Evolutionary conservation across 2,329 filamentous ascomycete species (phyloP).

Genomic region (Aureobasidium sp.): DNA sequence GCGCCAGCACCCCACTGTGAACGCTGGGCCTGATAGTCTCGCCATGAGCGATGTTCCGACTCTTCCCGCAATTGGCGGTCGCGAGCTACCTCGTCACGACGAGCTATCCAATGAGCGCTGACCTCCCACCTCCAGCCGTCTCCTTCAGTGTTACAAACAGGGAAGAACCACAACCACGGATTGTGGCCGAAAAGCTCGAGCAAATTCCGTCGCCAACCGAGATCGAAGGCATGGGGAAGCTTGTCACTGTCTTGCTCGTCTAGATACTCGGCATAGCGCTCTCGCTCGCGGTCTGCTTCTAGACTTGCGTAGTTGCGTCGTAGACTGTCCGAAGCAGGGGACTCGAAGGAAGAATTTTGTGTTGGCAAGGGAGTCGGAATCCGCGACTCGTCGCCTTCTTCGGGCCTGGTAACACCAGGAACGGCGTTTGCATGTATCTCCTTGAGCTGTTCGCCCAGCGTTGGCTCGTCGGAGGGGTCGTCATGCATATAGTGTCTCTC

Average conservation of each 20-base stretch:
- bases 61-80: constrained; percentile 37
- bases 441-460: constrained; percentile 61
- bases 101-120: constrained; percentile 67
- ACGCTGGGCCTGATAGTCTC: constrained; percentile 6
- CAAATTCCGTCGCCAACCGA: constrained; percentile 75
- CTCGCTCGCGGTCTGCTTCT: constrained; percentile 55
- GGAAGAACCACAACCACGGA: constrained; percentile 66
- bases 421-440: constrained; percentile 76
- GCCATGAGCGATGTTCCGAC: constrained; percentile 8
- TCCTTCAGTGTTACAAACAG: constrained; percentile 75
- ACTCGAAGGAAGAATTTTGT: constrained; percentile 21
- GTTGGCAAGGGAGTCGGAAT: constrained; percentile 20
- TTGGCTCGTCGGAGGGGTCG: constrained; percentile 14
- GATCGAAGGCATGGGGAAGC: constrained; percentile 87
- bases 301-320: constrained; percentile 42
- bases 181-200: constrained; percentile 70
- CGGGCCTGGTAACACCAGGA: constrained; percentile 68
- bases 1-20: neutral
- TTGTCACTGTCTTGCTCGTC: constrained; percentile 83
- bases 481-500: constrained; percentile 5
- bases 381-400: constrained; percentile 60
- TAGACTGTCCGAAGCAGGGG: constrained; percentile 37
- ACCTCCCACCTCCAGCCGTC: constrained; percentile 95
- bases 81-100: constrained; percentile 45
- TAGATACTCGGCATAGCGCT: constrained; percentile 70